Percentiles rank a stretch among this genome's conserved stretches.
Conservation (phyloP, 768 basidiomycete species). For the Leccinum aurantiacum region DNA sequence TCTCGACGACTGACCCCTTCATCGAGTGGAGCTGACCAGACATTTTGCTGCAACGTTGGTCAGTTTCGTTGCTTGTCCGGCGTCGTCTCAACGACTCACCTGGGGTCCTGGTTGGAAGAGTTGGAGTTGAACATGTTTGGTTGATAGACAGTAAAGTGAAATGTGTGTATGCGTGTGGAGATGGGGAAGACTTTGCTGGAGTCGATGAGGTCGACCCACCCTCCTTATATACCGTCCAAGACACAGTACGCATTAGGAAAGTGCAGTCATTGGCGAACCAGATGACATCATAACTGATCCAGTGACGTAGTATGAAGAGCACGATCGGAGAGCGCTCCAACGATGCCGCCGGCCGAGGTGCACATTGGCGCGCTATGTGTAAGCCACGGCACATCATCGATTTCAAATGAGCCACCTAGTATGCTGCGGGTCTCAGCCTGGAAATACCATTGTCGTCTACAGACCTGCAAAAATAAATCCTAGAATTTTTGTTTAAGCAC, state of each 20-base stretch:
- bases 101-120: constrained; percentile 26
- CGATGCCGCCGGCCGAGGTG: background rate
- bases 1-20: constrained; percentile 41
- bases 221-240: constrained; percentile 29
- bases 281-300: constrained; percentile 32
- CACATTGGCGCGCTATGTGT: too few species aligned
- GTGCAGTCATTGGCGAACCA: constrained; percentile 11
- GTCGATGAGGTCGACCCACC: background rate
- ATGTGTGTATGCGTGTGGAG: background rate
- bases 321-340: background rate
- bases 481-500: too few species aligned
- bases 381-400: too few species aligned
- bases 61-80: background rate
- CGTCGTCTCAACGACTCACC: constrained; percentile 17
- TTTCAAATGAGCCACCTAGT: background rate
- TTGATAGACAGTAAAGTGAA: background rate
- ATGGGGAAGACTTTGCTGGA: constrained; percentile 3
- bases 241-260: constrained; percentile 31
- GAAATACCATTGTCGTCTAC: too few species aligned
- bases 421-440: too few species aligned
- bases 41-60: constrained; percentile 29
- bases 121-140: constrained; percentile 5
- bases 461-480: too few species aligned
- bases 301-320: constrained; percentile 22
- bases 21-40: constrained; percentile 38